Evolutionary conservation across 2,329 filamentous ascomycete genomes (phyloP), one percentile per base, ranked within the genome.

Genomic region (Pyrenophora teres): DNA sequence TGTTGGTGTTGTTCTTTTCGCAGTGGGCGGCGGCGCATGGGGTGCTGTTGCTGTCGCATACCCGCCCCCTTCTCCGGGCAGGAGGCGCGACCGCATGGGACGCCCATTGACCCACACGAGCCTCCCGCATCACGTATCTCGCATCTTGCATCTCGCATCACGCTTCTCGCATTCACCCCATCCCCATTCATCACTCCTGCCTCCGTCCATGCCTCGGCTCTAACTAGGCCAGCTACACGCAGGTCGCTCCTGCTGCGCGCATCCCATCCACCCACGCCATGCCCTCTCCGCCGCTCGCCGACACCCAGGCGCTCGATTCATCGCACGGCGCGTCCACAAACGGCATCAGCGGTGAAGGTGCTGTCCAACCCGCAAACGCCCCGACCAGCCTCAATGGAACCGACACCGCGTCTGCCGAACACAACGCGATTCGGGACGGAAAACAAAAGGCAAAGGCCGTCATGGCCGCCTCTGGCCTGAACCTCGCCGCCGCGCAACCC

Each of bases 381-480:
- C 57, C 66, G 21, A 42, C 64, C 35, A 51, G 47, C 51, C 57
- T 60, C 52, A 62, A 69, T 59, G 63, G 64, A 49, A 53, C 57
- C 43, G 62, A 63, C 41, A 50, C 58, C 56, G 57, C 70, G 57
- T 59, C 64, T 33, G 59, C 60, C 44, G 70, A 71, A 30, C 68
- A 65, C 60, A 77, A 81, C 70, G 69, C 75, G 46, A 83, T 85
- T 49, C 76, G 78, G 46, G 81, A 84, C 69, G 81, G 80, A 46
- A 86, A 86, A 64, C 80, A 84, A 64, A 83, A 80, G 68, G 82
- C 83, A 40, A 84, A 82, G 70, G 81, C 82, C 33, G 76, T 83
- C 45, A 76, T 85, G 65, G 81, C 79, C 33, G 80, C 81, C 19
- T 81, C 82, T n/a, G 76, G 76, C 37, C 65, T 76, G 36, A 67